A percentile compares a stretch with the other conserved stretches of the same genome.
Evolutionary conservation across 768 basidiomycete species (phyloP).

Genomic region (Candolleomyces eurysporus): DNA sequence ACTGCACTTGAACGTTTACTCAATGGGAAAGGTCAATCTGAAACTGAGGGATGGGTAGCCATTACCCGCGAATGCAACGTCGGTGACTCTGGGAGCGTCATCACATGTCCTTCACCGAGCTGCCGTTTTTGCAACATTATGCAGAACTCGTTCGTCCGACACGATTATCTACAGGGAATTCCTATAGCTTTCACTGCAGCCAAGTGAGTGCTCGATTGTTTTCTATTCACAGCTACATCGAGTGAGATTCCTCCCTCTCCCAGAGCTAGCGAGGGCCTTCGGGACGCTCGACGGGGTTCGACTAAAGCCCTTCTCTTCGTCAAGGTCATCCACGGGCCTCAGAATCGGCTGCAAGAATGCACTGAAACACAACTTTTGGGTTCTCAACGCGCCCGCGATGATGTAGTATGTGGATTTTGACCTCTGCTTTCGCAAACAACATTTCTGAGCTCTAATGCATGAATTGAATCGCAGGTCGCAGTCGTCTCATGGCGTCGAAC

Average conservation of each 20-base stretch:
- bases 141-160: neutral
- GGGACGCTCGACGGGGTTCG: neutral
- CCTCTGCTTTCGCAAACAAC: neutral
- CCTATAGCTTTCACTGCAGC: neutral
- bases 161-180: neutral
- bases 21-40: neutral
- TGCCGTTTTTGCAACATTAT: slow-evolving; percentile 24
- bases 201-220: neutral
- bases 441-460: neutral
- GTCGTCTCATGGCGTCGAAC: neutral
- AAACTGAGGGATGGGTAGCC: slow-evolving; percentile 18
- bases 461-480: neutral
- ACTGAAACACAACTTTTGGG: neutral
- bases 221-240: neutral
- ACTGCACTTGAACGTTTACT: neutral
- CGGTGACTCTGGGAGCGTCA: slow-evolving; percentile 21
- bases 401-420: neutral
- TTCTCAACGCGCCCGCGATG: neutral
- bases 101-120: slow-evolving; percentile 16
- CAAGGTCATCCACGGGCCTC: slow-evolving; percentile 4
- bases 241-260: neutral
- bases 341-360: too few species aligned
- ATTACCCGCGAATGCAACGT: slow-evolving; percentile 20
- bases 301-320: slow-evolving; percentile 12
- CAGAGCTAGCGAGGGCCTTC: neutral